Base-by-base conservation (phyloP, 768 basidiomycete species). In the Naganishia friedmannii region DNA sequence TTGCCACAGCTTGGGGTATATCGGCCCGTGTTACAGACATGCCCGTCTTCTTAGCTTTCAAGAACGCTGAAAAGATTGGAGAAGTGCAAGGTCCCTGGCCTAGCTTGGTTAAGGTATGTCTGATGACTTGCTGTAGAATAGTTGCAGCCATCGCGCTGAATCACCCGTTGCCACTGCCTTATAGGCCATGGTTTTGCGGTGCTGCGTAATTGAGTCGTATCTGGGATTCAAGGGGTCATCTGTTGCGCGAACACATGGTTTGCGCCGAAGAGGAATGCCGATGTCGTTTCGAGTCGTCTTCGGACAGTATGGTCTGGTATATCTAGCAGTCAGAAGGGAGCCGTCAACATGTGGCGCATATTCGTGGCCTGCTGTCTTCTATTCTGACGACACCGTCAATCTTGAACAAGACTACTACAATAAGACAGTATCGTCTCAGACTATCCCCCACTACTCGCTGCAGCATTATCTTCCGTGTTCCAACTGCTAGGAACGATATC, bases 1-100 rank as follows among this genome's bases (percentile, higher is more conserved):
- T 82, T 69, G 76, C 80, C 28, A 39, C 75, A 34, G 75, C 76
- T 34, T 76, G 75, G 45, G 69, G 66, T 8, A 77, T 83, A 69
- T 68, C 74, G 31, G 78, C 80, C 34, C 34, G 12, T 4, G 34
- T 37, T 4, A 37, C 34, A 4, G 34, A 37, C 6, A 83, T 83
- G 83, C 83, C 83, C 7, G 83, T 82, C 3, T 83, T 83, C 73
- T 68, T 77, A 31, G 80, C 79, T 48, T 78, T 79, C 76, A 75
- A 78, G 70, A 75, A 77, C 51, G 82, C 81, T 21, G 54, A 78
- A 53, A 76, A 75, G 66, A 73, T 82, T 31, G 78, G 78, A 29
- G 74, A 77, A 31, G 68, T 82, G 31, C 73, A 74, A 28, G 83
- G 83, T 34, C 82, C 83, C 32, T 68, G 68, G 13, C 78, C 78